Conservation (phyloP, 441 rosid species). For the Viola pubescens region DNA sequence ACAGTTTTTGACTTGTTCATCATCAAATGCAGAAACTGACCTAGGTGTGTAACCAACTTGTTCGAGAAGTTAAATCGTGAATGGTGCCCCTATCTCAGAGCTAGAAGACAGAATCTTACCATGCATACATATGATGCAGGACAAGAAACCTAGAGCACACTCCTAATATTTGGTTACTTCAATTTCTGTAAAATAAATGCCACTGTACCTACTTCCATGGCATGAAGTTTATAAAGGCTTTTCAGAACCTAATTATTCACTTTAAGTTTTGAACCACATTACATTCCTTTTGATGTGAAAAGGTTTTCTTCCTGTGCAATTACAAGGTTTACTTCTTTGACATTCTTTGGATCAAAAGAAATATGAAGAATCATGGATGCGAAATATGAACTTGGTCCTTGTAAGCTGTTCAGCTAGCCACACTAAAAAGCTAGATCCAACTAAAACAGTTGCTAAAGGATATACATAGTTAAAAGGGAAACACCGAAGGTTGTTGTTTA, state of each 20-base stretch:
- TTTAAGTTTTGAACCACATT: constrained; percentile 1
- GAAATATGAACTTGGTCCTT: background rate
- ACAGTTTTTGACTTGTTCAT: constrained; percentile 18
- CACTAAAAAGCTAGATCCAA: background rate
- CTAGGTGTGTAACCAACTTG: constrained; percentile 14
- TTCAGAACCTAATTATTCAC: constrained; percentile 1
- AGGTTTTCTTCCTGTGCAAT: background rate
- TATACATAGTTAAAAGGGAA: background rate
- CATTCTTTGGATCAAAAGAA: background rate
- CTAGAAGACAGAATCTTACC: constrained; percentile 18
- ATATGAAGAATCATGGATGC: background rate
- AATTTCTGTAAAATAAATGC: constrained; percentile 10
- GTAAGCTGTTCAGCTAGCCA: background rate
- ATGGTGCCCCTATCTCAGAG: constrained; percentile 16
- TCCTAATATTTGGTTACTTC: constrained; percentile 6
- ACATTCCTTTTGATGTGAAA: background rate
- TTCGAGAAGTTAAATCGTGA: constrained; percentile 10
- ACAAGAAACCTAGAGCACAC: background rate
- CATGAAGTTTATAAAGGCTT: constrained; percentile 9
- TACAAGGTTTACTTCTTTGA: background rate
- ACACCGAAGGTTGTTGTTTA: background rate
- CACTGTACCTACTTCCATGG: background rate
- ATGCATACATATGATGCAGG: constrained; percentile 5
- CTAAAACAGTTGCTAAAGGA: too few relatives aligned
- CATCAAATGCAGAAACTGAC: constrained; percentile 26